Base-by-base conservation (phyloP, 2,329 filamentous ascomycete genomes). In the Arthrinium puccinioides region DNA sequence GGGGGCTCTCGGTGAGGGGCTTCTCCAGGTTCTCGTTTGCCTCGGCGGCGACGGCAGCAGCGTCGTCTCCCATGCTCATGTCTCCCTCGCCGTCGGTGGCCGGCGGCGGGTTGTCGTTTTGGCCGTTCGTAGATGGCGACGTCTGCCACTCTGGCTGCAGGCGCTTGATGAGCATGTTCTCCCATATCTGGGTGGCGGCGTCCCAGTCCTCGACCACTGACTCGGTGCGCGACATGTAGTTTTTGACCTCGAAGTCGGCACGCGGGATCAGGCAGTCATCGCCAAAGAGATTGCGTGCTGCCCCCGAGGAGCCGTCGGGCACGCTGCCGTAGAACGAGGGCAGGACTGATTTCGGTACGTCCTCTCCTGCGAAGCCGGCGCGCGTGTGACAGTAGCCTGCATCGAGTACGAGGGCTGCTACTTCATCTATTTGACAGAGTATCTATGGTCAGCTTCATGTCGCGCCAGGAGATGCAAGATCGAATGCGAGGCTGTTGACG, bases 151-250 rank as follows among this genome's bases (percentile, higher is more conserved):
- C 72, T 40, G 86, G 86, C 36, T 92, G 94, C 48, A 98, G 72
- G 45, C 88, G 81, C 50, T 87, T 88, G 42, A 89, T 85, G 45
- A 98, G 84, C 53, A 88, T 81, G 62, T 94, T 83, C 61, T 97
- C 89, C 89, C 90, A 98, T 39, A 97, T 67, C 59, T 83, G 83
- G 42, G 85, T 76, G 20, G 89, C 90, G 33, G 82, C 81, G 47
- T 98, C 92, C 92, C 92, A 98, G 61, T 98, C 89, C 60, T 96
- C 87, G 32, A 98, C 92, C 35, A 89, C 76, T 54, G 87, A 87
- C 53, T 96, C 89, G 42, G 29, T 47, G 52, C 77, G 76, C 53
- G 81, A 82, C 77, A 95, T 94, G 48, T 94, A 92, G 64, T 96
- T 97, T 62, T 83, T 80, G 46, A 97, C 82, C 49, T 95, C 85